A percentile compares a stretch with the other conserved stretches of the same genome.
Evolutionary conservation across 306 rosid species (phyloP).

Genomic region (Cicer chorassanicum): DNA sequence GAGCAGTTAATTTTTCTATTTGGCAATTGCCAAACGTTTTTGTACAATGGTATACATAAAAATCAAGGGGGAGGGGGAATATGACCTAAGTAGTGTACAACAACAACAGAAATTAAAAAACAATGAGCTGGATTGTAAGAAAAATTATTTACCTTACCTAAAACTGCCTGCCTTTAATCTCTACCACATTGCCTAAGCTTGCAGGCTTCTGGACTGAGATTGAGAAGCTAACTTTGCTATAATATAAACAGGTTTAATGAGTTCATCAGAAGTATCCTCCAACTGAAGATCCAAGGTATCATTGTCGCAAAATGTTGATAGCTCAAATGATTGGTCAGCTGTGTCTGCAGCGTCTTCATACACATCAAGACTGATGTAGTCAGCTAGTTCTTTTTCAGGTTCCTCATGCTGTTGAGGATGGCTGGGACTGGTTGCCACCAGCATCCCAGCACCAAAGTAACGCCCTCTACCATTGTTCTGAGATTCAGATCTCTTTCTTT

Average conservation of each 20-base stretch:
- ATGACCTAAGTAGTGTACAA: constrained; percentile 25
- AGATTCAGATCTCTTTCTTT: constrained; percentile 67
- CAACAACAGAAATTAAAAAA: constrained; percentile 16
- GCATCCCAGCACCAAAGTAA: constrained; percentile 63
- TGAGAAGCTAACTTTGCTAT: constrained; percentile 39
- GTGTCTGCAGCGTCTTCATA: constrained; percentile 58
- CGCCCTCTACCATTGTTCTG: constrained; percentile 62
- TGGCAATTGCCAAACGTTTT: constrained; percentile 11
- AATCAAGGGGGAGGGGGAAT: constrained; percentile 41
- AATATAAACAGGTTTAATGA: constrained; percentile 63
- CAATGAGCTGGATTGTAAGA: background rate
- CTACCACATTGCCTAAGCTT: constrained; percentile 20
- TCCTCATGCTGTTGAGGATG: constrained; percentile 36
- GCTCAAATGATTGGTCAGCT: constrained; percentile 43
- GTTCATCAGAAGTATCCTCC: constrained; percentile 64
- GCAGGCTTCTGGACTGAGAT: constrained; percentile 40
- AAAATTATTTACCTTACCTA: constrained; percentile 28
- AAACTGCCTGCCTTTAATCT: constrained; percentile 17
- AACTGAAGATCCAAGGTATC: constrained; percentile 51
- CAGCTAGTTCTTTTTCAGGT: constrained; percentile 51
- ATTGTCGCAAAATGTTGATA: constrained; percentile 47
- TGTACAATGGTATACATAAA: constrained; percentile 35
- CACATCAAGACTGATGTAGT: constrained; percentile 61
- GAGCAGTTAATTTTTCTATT: constrained; percentile 34
- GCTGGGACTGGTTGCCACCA: constrained; percentile 48